phyloP scores from a whole-genome alignment of 2,329 filamentous ascomycete species.

The Akanthomyces dipterigenus region DNA sequence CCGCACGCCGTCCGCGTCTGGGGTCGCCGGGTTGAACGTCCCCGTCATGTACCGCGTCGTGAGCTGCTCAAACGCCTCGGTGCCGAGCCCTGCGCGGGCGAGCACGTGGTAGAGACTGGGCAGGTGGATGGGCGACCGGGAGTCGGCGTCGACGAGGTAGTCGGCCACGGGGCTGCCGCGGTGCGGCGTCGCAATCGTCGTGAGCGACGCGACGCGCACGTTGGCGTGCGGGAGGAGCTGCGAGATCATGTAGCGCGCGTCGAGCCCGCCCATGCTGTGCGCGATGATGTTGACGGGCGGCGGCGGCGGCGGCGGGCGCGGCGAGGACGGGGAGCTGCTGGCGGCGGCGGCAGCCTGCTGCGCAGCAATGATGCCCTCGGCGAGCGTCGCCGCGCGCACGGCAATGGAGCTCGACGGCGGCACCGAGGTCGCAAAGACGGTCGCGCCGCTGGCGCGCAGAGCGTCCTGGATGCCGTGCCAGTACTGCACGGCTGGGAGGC shows the following conservation, averaged over 20 bases:
- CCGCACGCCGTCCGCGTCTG: slow-evolving; percentile 43
- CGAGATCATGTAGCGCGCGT: slow-evolving; percentile 60
- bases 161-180: slow-evolving; percentile 51
- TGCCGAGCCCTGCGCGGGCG: slow-evolving; percentile 46
- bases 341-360: slow-evolving; percentile 7
- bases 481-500: slow-evolving; percentile 52
- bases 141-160: slow-evolving; percentile 36
- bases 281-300: slow-evolving; percentile 69
- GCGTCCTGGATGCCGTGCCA: slow-evolving; percentile 59
- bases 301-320: slow-evolving; percentile 12
- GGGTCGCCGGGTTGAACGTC: slow-evolving; percentile 52
- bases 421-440: slow-evolving; percentile 54
- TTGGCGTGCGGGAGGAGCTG: slow-evolving; percentile 37
- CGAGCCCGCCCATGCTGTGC: slow-evolving; percentile 62
- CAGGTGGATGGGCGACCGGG: slow-evolving; percentile 39
- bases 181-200: slow-evolving; percentile 50
- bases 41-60: slow-evolving; percentile 51
- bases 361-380: slow-evolving; percentile 41
- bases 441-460: slow-evolving; percentile 43
- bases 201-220: slow-evolving; percentile 43
- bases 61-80: slow-evolving; percentile 54
- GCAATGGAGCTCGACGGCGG: slow-evolving; percentile 56
- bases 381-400: slow-evolving; percentile 52
- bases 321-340: slow-evolving; percentile 8
- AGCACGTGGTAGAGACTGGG: slow-evolving; percentile 50